Base-by-base conservation (phyloP, 2,329 filamentous ascomycete genomes). In the Alternaria brassicae region DNA sequence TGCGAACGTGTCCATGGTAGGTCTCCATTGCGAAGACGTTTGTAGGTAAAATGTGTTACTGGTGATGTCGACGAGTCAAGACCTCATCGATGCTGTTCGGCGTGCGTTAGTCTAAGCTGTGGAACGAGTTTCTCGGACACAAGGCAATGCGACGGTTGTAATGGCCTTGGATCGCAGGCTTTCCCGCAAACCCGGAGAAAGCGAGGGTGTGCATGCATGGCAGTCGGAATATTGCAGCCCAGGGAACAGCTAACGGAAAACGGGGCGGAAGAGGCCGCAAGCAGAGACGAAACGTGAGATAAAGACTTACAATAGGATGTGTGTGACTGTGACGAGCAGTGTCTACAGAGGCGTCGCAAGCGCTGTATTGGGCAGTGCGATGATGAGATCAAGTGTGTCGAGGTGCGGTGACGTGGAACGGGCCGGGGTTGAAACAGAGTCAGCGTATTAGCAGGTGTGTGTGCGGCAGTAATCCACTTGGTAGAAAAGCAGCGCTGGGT, bases 1-100 rank as follows among this genome's bases (percentile, higher is more conserved):
- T 96, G 80, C 93, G 91, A 74, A 99, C 93, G 77, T 92, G 91
- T 63, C 95, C 95, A 82, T 94, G 87, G 77, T 98, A 99, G 45
- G 95, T 99, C 82, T 99, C 95, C 94, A 98, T 98, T 48, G 62
- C 36, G 60, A 49, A 23, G 55, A 51, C 51, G 47, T 23, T 21
- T 48, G 44, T 23, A 13, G 44, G 8, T 7, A 13, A 15, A 17
- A 15, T 34, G 40, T 59, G 39, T 27, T 21, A 40, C 40, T 28
- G 36, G 28, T 45, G 19, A 30, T 48, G 44, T 34, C 13, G 44
- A 48, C 32, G 32, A 23, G 17, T 63, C 53, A 58, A 49, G 55
- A 39, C 55, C 30, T 45, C 58, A 62, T 62, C 34, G 58, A 39
- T 53, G 57, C 61, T 66, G 34, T 54, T 27, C 36, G 41, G 51